A percentile compares a stretch with the other conserved stretches of the same genome.
phyloP scores from a whole-genome alignment of 2,329 filamentous ascomycete genomes.

The Cryphonectria carpinicola region DNA sequence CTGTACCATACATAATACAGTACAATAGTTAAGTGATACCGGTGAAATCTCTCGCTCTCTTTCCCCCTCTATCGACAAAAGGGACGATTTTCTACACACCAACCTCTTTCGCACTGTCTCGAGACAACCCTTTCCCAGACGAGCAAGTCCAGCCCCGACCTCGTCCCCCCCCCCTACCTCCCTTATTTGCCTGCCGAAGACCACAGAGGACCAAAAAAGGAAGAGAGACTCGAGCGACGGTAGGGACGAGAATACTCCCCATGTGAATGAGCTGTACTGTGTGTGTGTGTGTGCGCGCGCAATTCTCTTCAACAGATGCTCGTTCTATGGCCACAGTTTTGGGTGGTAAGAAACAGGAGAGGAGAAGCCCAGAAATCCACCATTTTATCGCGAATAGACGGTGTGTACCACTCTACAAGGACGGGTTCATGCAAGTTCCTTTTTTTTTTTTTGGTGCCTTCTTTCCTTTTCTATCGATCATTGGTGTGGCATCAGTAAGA shows the following conservation, averaged over 20 bases:
- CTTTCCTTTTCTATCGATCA: not conserved
- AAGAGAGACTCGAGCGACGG: not conserved
- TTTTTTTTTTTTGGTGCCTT: not conserved
- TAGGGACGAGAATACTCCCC: too few species aligned
- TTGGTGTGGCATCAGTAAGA: constrained; percentile 24
- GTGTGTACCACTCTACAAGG: not conserved
- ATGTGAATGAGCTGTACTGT: too few species aligned
- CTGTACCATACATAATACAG: not conserved
- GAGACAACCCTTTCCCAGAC: constrained; percentile 15
- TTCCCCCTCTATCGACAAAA: not conserved
- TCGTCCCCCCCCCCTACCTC: not conserved
- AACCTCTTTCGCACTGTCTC: constrained; percentile 17
- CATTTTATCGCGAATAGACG: not conserved
- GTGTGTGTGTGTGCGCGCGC: too few species aligned
- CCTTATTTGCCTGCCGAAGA: constrained; percentile 1
- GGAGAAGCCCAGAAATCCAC: not conserved
- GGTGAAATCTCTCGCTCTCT: not conserved
- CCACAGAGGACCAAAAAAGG: not conserved
- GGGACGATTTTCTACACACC: not conserved
- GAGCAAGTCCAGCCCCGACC: constrained; percentile 12
- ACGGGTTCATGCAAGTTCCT: not conserved
- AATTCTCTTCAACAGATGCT: too few species aligned
- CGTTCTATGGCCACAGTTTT: not conserved
- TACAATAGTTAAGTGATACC: not conserved
- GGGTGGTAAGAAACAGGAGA: not conserved